A percentile compares a stretch with the other conserved stretches of the same genome.
Conservation (phyloP, 306 rosid genomes). For the Cucurbita ficifolia region DNA sequence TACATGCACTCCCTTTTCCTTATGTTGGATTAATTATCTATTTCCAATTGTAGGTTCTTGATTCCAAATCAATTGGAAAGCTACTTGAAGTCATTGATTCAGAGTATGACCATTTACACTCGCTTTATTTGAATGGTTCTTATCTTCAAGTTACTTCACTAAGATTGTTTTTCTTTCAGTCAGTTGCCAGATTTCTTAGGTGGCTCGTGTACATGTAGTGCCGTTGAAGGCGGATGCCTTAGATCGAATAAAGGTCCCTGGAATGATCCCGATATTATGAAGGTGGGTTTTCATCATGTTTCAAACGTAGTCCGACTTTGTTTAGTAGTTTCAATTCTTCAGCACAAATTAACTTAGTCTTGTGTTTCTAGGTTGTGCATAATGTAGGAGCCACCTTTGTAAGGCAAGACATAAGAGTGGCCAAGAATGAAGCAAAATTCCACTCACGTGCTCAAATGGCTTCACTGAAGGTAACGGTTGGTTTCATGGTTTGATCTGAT, state of each 20-base stretch:
- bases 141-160: slow-evolving; percentile 9
- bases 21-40: slow-evolving; percentile 6
- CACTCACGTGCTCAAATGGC: slow-evolving; percentile 26
- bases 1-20: background rate
- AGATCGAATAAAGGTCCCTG: slow-evolving; percentile 84
- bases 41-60: slow-evolving; percentile 54
- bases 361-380: slow-evolving; percentile 54
- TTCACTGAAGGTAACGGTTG: slow-evolving; percentile 45
- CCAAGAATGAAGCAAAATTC: slow-evolving; percentile 29
- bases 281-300: slow-evolving; percentile 28
- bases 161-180: slow-evolving; percentile 30
- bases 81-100: slow-evolving; percentile 73
- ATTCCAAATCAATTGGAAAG: slow-evolving; percentile 43
- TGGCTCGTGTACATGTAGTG: slow-evolving; percentile 70
- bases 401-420: slow-evolving; percentile 43
- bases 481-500: background rate
- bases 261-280: slow-evolving; percentile 80
- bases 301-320: background rate
- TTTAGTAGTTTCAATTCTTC: background rate
- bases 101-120: slow-evolving; percentile 28
- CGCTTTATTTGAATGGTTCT: background rate
- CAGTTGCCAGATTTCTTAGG: slow-evolving; percentile 93
- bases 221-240: slow-evolving; percentile 77
- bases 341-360: background rate
- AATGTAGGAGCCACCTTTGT: slow-evolving; percentile 50